A percentile compares a stretch with the other conserved stretches of the same genome.
Evolutionary conservation across 306 rosid genomes (phyloP).

Genomic region (Cyamopsis tetragonoloba): DNA sequence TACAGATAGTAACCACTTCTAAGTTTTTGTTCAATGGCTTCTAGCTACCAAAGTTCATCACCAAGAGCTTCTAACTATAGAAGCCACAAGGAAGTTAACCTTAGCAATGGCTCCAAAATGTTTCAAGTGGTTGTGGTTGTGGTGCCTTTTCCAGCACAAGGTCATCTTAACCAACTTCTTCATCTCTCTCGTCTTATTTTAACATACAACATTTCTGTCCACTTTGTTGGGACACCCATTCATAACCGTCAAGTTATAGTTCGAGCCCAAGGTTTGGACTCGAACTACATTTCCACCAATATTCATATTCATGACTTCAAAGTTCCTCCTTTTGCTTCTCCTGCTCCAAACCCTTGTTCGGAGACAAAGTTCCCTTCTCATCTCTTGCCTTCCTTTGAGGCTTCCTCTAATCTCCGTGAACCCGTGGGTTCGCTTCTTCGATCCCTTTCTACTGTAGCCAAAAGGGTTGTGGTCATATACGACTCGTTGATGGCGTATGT

Average conservation of each 20-base stretch:
- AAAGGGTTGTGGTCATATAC: conserved; percentile 49
- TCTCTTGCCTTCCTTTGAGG: conserved; percentile 52
- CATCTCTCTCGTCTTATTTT: conserved; percentile 64
- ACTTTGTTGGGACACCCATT: conserved; percentile 45
- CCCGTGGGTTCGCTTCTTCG: conserved; percentile 40
- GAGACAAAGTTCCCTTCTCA: conserved; percentile 54
- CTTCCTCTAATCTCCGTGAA: conserved; percentile 40
- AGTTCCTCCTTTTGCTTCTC: conserved; percentile 43
- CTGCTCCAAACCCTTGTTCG: conserved; percentile 47
- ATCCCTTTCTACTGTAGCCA: conserved; percentile 35
- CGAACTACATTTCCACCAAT: conserved; percentile 20
- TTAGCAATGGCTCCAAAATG: conserved; percentile 2
- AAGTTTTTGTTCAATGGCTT: conserved; percentile 25
- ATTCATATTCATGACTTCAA: conserved; percentile 51
- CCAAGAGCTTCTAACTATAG: conserved; percentile 29
- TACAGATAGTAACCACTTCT: background rate
- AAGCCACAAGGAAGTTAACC: conserved; percentile 3
- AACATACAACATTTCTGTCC: conserved; percentile 46
- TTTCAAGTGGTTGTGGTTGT: conserved; percentile 45
- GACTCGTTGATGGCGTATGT: conserved; percentile 63
- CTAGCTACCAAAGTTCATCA: conserved; percentile 16
- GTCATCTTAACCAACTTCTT: conserved; percentile 87
- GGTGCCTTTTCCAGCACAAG: conserved; percentile 75
- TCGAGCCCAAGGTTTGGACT: conserved; percentile 57
- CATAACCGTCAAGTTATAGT: conserved; percentile 59